Base-by-base conservation (phyloP, 306 rosid genomes). In the Phaseolus lunatus region DNA sequence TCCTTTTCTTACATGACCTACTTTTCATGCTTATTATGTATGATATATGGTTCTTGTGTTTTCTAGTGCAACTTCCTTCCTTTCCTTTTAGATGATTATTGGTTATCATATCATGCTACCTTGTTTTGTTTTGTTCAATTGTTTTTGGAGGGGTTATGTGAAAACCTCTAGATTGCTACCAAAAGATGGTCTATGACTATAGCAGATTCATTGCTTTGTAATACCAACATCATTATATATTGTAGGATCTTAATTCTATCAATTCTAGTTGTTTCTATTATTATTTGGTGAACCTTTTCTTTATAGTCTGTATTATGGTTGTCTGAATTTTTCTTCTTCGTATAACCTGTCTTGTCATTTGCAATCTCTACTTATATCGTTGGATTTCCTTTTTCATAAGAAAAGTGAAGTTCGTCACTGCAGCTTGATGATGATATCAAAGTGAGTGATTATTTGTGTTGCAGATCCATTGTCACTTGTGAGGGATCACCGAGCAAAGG, bases 391-490 rank as follows among this genome's bases (percentile, higher is more conserved):
- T 53, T 71, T 61, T 50, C 39, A 79, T 43, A 9, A 59, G 62
- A 27, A 59, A 71, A 72, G 56, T 44, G 11, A 43, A 73, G 58
- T 43, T 62, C 11, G 61, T 71, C 75, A 33, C 43, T 62, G 70
- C 20, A 68, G 66, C 35, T 50, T 75, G 27, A 61, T 29, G 67
- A 61, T 61, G 23, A 27, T 27, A 29, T 27, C 37, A 13, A 57
- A 24, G 16, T 54, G 3, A 53, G 58, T 26, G 10, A 31, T 58
- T 76, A 77, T 85, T 18, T 65, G 69, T 72, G 33, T 82, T 83
- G 70, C 88, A 96, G 99, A 96, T 87, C 99, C 98, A 18, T 87
- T 92, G 73, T 96, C 99, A 54, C 98, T 96, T 9, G 88, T 92
- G 54, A 91, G 96, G 81, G 99, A 96, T 91, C 99, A 92, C 70